Evolutionary conservation across 169 alveolate genomes (phyloP).

Genomic region (Plasmodium berghei): DNA sequence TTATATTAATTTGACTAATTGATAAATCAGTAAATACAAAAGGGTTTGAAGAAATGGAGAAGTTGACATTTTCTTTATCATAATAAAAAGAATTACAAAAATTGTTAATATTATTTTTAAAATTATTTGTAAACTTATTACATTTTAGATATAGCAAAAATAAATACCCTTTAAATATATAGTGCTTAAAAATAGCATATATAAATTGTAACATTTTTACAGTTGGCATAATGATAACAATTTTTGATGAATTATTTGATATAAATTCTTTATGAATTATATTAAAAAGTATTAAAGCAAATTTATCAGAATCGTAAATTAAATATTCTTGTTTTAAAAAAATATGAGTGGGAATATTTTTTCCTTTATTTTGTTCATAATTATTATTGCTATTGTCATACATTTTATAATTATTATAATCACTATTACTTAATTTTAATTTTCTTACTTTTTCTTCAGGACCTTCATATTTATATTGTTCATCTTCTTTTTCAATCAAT

Average conservation of each 20-base stretch:
- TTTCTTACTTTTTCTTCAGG: conserved; percentile 11
- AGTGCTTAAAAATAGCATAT: conserved; percentile 61
- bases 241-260: conserved; percentile 22
- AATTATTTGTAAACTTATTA: background rate
- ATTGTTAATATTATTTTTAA: background rate
- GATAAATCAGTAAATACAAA: background rate
- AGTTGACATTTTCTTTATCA: conserved; percentile 44
- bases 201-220: conserved; percentile 70
- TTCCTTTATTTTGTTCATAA: conserved; percentile 56
- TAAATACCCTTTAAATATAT: conserved; percentile 64
- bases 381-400: background rate
- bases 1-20: background rate
- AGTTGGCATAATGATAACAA: conserved; percentile 71
- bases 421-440: conserved; percentile 43
- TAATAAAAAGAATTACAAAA: conserved; percentile 23
- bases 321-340: conserved; percentile 69
- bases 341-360: conserved; percentile 71
- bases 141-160: conserved; percentile 50
- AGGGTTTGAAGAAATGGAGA: conserved; percentile 44
- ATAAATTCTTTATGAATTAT: conserved; percentile 42
- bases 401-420: conserved; percentile 43
- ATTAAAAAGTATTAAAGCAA: conserved; percentile 50
- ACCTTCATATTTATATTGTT: conserved; percentile 9
- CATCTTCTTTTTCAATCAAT: background rate
- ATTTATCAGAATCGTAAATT: conserved; percentile 68